Base-by-base conservation (phyloP, 768 basidiomycete species). In the Mycena maculata region DNA sequence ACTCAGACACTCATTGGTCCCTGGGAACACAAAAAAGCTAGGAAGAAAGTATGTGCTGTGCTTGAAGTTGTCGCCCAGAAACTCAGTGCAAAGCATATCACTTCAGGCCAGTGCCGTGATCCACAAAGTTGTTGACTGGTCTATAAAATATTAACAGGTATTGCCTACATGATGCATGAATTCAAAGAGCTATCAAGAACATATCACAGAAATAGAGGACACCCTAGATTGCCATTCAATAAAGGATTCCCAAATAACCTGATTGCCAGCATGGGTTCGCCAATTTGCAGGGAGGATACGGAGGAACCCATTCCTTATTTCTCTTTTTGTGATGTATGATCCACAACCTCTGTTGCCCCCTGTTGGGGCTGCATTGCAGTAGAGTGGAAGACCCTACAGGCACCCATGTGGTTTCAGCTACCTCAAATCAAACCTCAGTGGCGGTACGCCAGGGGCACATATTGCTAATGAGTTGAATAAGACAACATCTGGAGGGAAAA, bases 111-210 rank as follows among this genome's bases (percentile, higher is more conserved):
- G 53, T 15, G 18, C 23, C 9, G 13, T 28, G 4, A 2, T 8
- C 13, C 16, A 2, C 38, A 7, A 27, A 20, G 59, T 44, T 5
- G 27, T 49, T 49, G 8, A 20, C 5, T 22, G 5, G 8, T 20
- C 7, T 44, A 22, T 20, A 44, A 22, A 7, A 44, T 25, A 20
- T 16, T 47, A 60, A 47, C 60, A 4, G 65, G 57, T 0, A 66
- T 66, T 27, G 65, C 65, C 10, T 66, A 66, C 65, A 72, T 83
- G 18, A 74, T 85, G 73, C 80, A 82, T n/a, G n/a, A n/a, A n/a
- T n/a, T n/a, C 57, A 85, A 84, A 71, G 76, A 80, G 33, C 80
- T 81, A 0, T 83, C 77, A 53, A 80, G 79, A 79, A 47, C 81
- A 84, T 11, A 79, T 83, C 50, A 71, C 72, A 47, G 73, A 66